These are phyloP conservation scores for Geranium rotundifolium DNA, from an alignment of 345 rosid species.

Conservation along the genomic window DNA sequence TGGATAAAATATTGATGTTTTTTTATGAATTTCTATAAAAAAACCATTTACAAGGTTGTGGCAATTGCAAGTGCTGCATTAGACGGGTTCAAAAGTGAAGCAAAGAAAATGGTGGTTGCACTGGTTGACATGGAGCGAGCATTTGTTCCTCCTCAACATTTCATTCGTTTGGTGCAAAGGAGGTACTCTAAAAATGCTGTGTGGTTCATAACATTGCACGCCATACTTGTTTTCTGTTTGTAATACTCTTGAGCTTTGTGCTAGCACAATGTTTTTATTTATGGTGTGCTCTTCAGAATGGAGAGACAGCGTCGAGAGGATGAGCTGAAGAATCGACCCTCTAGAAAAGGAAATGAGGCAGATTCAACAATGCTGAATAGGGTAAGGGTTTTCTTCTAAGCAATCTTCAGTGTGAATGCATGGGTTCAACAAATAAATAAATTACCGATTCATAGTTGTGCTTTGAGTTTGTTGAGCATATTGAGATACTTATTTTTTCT, in stretches of 20 bases:
- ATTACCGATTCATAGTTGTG: background rate
- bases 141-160: constrained; percentile 52
- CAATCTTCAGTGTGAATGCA: background rate
- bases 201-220: background rate
- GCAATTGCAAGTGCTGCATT: constrained; percentile 39
- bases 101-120: constrained; percentile 47
- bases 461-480: constrained; percentile 1
- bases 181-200: constrained; percentile 19
- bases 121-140: constrained; percentile 53
- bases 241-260: background rate
- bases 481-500: constrained; percentile 5
- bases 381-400: constrained; percentile 26
- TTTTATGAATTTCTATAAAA: background rate
- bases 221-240: background rate
- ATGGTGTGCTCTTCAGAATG: constrained; percentile 37
- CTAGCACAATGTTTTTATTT: background rate
- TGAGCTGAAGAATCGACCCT: constrained; percentile 67
- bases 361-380: constrained; percentile 70
- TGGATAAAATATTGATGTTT: background rate
- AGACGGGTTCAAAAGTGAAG: constrained; percentile 38
- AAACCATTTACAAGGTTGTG: constrained; percentile 23
- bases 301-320: constrained; percentile 97
- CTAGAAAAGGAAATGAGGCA: constrained; percentile 70
- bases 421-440: background rate
- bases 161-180: constrained; percentile 43